These are phyloP conservation scores for Nemania sp. DNA, from an alignment of 2,329 filamentous ascomycete genomes.

Conservation along the genomic window DNA sequence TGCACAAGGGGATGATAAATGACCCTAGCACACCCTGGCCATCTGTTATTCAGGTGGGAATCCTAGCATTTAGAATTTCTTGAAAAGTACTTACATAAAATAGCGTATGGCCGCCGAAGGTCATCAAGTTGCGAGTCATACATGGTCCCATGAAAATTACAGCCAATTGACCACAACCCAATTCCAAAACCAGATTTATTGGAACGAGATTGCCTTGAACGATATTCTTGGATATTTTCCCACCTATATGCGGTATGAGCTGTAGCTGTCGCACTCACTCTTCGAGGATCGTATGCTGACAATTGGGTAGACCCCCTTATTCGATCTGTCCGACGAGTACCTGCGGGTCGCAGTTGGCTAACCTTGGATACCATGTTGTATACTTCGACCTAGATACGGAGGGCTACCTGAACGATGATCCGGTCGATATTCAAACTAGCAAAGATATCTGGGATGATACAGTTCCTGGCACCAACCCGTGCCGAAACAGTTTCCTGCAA, in stretches of 20 bases:
- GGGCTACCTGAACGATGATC: constrained; percentile 50
- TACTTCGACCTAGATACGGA: constrained; percentile 53
- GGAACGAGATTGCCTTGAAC: constrained; percentile 52
- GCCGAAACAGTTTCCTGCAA: constrained; percentile 49
- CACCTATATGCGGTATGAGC: constrained; percentile 50
- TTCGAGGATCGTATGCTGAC: constrained; percentile 30
- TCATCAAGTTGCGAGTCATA: constrained; percentile 52
- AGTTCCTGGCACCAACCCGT: constrained; percentile 48
- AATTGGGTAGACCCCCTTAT: constrained; percentile 47
- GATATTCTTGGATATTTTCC: constrained; percentile 52
- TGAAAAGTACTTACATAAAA: constrained; percentile 34
- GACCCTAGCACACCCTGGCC: constrained; percentile 53
- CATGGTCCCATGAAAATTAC: constrained; percentile 53
- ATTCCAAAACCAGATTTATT: constrained; percentile 50
- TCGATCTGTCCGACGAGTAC: constrained; percentile 48
- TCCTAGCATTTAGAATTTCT: not conserved
- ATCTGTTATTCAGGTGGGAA: constrained; percentile 48
- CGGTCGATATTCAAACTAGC: constrained; percentile 51
- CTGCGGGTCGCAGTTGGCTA: constrained; percentile 47
- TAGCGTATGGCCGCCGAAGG: constrained; percentile 53
- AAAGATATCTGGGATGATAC: constrained; percentile 55
- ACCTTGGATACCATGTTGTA: constrained; percentile 49
- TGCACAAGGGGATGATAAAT: constrained; percentile 64
- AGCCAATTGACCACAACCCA: constrained; percentile 48
- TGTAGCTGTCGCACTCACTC: not conserved